phyloP scores from a whole-genome alignment of 768 basidiomycete genomes.

The Mycena chlorophos region DNA sequence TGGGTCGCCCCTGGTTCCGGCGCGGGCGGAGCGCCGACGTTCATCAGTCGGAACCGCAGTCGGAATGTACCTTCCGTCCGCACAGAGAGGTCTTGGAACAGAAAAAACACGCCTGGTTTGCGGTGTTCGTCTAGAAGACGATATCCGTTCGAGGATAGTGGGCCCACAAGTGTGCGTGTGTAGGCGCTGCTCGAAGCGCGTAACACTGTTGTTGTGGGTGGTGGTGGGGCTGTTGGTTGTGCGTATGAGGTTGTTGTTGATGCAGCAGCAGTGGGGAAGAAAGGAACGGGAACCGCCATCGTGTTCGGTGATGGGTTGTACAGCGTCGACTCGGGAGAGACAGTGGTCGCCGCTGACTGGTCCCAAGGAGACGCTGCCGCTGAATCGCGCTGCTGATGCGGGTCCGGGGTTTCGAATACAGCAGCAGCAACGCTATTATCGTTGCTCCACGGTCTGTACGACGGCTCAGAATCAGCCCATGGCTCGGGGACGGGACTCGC shows the following conservation, averaged over 20 bases:
- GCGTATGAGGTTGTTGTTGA: constrained; percentile 28
- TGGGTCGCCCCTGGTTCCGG: constrained; percentile 66
- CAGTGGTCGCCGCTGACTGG: not conserved
- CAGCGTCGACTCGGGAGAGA: constrained; percentile 7
- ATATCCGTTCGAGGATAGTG: constrained; percentile 83
- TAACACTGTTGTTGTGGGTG: constrained; percentile 53
- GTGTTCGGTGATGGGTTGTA: constrained; percentile 16
- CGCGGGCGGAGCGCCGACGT: constrained; percentile 77
- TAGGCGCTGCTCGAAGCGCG: constrained; percentile 51
- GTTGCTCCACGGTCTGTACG: constrained; percentile 54
- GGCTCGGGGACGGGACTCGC: constrained; percentile 12
- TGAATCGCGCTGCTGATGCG: constrained; percentile 31
- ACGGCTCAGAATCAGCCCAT: constrained; percentile 33
- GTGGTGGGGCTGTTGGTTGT: constrained; percentile 32
- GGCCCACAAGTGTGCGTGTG: constrained; percentile 88
- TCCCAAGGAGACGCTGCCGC: constrained; percentile 7
- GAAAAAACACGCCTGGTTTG: constrained; percentile 87
- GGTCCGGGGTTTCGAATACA: constrained; percentile 39
- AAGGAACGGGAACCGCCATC: constrained; percentile 20
- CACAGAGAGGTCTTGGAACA: constrained; percentile 92
- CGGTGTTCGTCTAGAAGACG: constrained; percentile 83
- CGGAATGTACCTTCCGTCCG: constrained; percentile 93
- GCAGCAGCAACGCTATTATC: constrained; percentile 21
- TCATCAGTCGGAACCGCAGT: constrained; percentile 84
- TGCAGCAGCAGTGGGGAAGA: constrained; percentile 19